Conservation (phyloP, 1,284 basidiomycete genomes). For the Trichosporon sp. region DNA sequence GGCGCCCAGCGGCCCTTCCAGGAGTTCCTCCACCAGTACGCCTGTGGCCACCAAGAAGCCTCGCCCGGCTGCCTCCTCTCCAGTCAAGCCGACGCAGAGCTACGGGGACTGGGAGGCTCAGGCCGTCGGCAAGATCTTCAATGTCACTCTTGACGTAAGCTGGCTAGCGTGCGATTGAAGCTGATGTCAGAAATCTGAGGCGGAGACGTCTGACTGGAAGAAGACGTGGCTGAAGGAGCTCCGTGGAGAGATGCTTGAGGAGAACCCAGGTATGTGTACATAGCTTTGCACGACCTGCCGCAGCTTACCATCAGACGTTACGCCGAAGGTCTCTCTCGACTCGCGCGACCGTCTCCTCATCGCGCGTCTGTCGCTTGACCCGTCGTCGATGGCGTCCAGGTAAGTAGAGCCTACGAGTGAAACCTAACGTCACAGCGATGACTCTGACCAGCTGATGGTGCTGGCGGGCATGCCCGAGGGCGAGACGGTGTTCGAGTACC, state of each 20-base stretch:
- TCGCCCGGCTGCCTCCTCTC: background rate
- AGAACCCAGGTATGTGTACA: conserved; percentile 57
- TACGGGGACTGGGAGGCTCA: conserved; percentile 71
- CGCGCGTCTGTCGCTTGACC: conserved; percentile 77
- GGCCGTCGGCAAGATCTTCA: conserved; percentile 63
- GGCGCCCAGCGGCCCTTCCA: background rate
- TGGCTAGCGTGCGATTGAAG: background rate
- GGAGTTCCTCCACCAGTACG: conserved; percentile 16
- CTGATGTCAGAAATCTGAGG: conserved; percentile 59
- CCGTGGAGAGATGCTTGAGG: conserved; percentile 64
- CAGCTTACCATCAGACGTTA: conserved; percentile 15
- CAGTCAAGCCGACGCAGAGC: conserved; percentile 34
- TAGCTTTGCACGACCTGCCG: background rate
- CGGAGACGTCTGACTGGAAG: conserved; percentile 65
- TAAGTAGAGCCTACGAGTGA: background rate
- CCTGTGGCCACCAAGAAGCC: background rate
- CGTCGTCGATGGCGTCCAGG: conserved; percentile 58
- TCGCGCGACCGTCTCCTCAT: conserved; percentile 64
- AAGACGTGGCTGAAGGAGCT: conserved; percentile 79
- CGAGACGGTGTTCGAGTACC: conserved; percentile 85
- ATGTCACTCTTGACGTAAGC: conserved; percentile 72
- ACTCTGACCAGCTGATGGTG: conserved; percentile 71
- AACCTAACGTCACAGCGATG: conserved; percentile 57
- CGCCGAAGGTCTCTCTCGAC: conserved; percentile 37
- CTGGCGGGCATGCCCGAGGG: conserved; percentile 70